These are phyloP conservation scores for Kwoniella mangroviensis DNA, from an alignment of 768 basidiomycete genomes.

Conservation along the genomic window DNA sequence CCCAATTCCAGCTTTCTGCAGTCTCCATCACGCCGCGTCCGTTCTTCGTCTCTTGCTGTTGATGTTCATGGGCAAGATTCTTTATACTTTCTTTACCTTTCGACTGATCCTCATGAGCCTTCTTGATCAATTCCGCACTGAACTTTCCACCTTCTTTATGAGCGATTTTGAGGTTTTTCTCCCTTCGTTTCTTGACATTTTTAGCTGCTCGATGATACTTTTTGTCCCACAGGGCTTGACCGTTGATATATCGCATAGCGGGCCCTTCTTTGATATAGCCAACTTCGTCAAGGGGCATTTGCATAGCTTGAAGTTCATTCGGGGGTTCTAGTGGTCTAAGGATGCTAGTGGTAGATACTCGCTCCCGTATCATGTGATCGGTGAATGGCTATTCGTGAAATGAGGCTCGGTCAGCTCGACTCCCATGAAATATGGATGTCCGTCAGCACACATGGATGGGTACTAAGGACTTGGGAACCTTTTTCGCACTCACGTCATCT, in stretches of 20 bases:
- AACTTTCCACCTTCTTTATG: slow-evolving; percentile 30
- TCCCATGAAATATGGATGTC: background rate
- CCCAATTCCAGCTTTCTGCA: slow-evolving; percentile 84
- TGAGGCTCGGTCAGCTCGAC: background rate
- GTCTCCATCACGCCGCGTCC: slow-evolving; percentile 57
- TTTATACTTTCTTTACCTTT: background rate
- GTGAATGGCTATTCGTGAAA: slow-evolving; percentile 48
- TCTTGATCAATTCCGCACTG: slow-evolving; percentile 47
- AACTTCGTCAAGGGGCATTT: slow-evolving; percentile 68
- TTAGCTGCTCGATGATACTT: slow-evolving; percentile 43
- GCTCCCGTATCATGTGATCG: slow-evolving; percentile 84
- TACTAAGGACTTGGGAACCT: background rate
- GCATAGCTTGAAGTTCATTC: slow-evolving; percentile 69
- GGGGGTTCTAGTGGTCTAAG: slow-evolving; percentile 80
- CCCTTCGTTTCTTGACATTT: slow-evolving; percentile 41
- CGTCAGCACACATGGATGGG: too few species aligned
- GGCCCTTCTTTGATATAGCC: slow-evolving; percentile 76
- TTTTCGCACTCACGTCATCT: slow-evolving; percentile 26
- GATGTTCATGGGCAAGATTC: background rate
- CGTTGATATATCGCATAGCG: slow-evolving; percentile 72
- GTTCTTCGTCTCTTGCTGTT: slow-evolving; percentile 2
- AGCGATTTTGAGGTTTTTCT: slow-evolving; percentile 44
- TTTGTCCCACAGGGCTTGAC: slow-evolving; percentile 56
- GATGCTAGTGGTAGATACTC: slow-evolving; percentile 80
- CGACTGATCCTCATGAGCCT: slow-evolving; percentile 26